These are phyloP conservation scores for Senna siamea DNA, from an alignment of 306 rosid genomes.

Conservation along the genomic window DNA sequence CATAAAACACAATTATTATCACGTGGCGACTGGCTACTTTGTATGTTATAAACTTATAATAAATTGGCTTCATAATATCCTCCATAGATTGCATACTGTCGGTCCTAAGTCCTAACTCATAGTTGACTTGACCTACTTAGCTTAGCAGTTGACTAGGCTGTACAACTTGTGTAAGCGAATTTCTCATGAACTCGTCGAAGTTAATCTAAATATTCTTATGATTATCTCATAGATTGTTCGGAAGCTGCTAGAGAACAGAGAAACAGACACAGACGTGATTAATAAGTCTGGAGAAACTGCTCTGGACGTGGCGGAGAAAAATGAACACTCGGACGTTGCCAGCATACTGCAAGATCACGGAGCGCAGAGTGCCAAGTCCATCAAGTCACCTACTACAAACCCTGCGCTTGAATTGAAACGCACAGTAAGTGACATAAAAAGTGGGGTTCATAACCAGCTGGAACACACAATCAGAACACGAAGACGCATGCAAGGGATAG, in stretches of 20 bases:
- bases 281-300: constrained; percentile 74
- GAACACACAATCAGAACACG: constrained; percentile 73
- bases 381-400: constrained; percentile 49
- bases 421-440: constrained; percentile 77
- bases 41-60: not conserved
- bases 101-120: constrained; percentile 17
- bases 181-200: not conserved
- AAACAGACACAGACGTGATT: constrained; percentile 46
- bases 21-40: constrained; percentile 5
- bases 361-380: constrained; percentile 63
- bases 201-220: constrained; percentile 14
- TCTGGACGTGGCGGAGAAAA: constrained; percentile 71
- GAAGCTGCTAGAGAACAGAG: constrained; percentile 55
- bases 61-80: constrained; percentile 17
- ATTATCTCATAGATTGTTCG: constrained; percentile 58
- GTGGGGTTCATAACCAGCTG: constrained; percentile 81
- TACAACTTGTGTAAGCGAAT: constrained; percentile 28
- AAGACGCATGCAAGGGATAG: constrained; percentile 66
- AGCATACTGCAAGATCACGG: constrained; percentile 54
- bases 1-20: not conserved
- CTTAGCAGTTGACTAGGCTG: constrained; percentile 25
- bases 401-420: constrained; percentile 64
- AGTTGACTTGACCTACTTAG: not conserved
- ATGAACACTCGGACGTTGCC: constrained; percentile 45
- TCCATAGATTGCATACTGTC: constrained; percentile 13